Conservation (phyloP, 2,329 filamentous ascomycete species). For the Endocalyx cinctus region DNA sequence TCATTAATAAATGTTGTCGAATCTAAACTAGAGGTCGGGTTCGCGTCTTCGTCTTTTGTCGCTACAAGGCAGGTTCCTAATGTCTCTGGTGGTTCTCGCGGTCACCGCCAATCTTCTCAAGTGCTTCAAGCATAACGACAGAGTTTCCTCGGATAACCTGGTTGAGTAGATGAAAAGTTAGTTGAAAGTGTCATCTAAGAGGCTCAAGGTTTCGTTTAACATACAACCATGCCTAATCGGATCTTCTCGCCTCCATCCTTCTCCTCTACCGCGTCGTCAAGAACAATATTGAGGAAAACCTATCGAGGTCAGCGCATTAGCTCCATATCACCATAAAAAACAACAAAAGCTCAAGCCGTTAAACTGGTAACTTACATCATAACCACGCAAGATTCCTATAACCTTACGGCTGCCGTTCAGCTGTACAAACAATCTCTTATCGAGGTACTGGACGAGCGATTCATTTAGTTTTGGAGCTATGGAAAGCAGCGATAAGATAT, state of each 20-base stretch:
- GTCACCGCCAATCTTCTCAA: conserved; percentile 64
- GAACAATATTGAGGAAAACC: conserved; percentile 97
- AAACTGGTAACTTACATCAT: conserved; percentile 67
- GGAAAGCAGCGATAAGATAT: not conserved
- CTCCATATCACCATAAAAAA: not conserved
- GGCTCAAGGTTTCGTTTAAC: conserved; percentile 33
- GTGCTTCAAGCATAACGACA: conserved; percentile 92
- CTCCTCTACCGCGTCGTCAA: conserved; percentile 95
- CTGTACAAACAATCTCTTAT: conserved; percentile 97
- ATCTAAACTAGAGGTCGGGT: too few species aligned
- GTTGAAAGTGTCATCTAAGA: not conserved
- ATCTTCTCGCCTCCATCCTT: conserved; percentile 88
- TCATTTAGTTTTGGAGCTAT: conserved; percentile 7
- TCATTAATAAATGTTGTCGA: too few species aligned
- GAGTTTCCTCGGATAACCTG: conserved; percentile 96
- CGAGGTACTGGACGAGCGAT: conserved; percentile 70
- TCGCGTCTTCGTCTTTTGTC: too few species aligned
- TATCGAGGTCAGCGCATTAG: conserved; percentile 33
- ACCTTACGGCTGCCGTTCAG: conserved; percentile 97
- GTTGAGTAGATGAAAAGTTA: conserved; percentile 19
- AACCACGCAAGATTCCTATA: conserved; percentile 87
- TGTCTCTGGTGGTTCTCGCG: too few species aligned
- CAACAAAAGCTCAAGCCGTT: too few species aligned
- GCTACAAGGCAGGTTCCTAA: too few species aligned
- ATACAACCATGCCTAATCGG: conserved; percentile 85